These are phyloP conservation scores for Yarrowia keelungensis DNA, from an alignment of 805 yeast species.

Conservation along the genomic window DNA sequence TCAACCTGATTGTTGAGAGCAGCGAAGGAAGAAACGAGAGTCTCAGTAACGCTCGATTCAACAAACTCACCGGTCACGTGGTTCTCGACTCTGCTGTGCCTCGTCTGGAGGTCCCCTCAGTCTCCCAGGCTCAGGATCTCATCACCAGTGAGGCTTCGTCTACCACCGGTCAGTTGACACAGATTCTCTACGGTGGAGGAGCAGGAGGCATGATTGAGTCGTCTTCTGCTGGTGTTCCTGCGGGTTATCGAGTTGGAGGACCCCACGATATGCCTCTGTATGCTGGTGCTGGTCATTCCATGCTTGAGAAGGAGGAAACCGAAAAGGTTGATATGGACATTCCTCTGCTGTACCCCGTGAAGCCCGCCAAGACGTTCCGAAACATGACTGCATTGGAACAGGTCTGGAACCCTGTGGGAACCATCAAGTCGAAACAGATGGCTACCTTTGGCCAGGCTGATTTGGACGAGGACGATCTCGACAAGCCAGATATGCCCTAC, in stretches of 20 bases:
- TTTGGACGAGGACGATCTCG: conserved; percentile 26
- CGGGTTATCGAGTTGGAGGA: conserved; percentile 4
- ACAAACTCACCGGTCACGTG: conserved; percentile 23
- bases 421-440: conserved; percentile 26
- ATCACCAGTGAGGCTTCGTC: conserved; percentile 18
- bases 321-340: conserved; percentile 19
- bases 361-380: conserved; percentile 5
- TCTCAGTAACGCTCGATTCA: conserved; percentile 13
- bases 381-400: conserved; percentile 24
- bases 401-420: conserved; percentile 31
- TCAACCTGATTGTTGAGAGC: conserved; percentile 23
- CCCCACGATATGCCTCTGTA: conserved; percentile 13
- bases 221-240: not conserved
- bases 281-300: conserved; percentile 14
- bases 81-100: conserved; percentile 3
- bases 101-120: conserved; percentile 24
- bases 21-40: conserved; percentile 16
- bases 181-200: conserved; percentile 18
- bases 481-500: conserved; percentile 20
- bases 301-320: conserved; percentile 12
- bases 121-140: conserved; percentile 21
- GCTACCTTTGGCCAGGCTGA: conserved; percentile 36
- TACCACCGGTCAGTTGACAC: conserved; percentile 2
- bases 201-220: conserved; percentile 14
- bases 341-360: conserved; percentile 17